Evolutionary conservation across 768 basidiomycete genomes (phyloP).

Genomic region (Stropharia rugosoannulata): DNA sequence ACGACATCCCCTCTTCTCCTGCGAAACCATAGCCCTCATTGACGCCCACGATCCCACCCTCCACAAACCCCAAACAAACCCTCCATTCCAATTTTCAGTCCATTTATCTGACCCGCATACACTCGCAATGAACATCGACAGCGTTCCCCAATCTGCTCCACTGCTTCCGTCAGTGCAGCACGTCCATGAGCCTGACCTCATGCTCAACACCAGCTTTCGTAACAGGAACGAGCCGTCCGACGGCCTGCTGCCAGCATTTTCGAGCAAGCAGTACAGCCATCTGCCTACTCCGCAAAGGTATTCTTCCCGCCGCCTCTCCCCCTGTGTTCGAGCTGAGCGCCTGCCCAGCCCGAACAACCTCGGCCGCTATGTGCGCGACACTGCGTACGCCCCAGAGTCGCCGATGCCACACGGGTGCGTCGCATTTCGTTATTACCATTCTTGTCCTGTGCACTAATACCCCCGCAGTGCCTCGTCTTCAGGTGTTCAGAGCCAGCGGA

Average conservation of each 20-base stretch:
- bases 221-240: slow-evolving; percentile 16
- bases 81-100: too few species aligned
- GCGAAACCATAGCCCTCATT: background rate
- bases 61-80: too few species aligned
- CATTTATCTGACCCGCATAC: background rate
- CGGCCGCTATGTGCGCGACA: slow-evolving; percentile 21
- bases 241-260: slow-evolving; percentile 23
- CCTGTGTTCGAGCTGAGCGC: background rate
- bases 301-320: background rate
- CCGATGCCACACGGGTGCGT: slow-evolving; percentile 18
- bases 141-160: background rate
- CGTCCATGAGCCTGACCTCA: background rate
- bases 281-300: slow-evolving; percentile 28
- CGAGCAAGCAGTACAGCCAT: slow-evolving; percentile 20
- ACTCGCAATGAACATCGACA: background rate
- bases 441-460: background rate
- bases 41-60: background rate
- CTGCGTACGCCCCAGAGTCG: slow-evolving; percentile 20
- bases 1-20: background rate
- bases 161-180: background rate
- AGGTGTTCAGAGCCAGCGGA: slow-evolving; percentile 1
- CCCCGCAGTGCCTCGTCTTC: background rate
- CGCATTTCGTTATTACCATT: background rate
- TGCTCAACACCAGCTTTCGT: background rate
- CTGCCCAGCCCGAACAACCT: slow-evolving; percentile 20